Base-by-base conservation (phyloP, 2,329 filamentous ascomycete species). In the Penicillium occitanis region DNA sequence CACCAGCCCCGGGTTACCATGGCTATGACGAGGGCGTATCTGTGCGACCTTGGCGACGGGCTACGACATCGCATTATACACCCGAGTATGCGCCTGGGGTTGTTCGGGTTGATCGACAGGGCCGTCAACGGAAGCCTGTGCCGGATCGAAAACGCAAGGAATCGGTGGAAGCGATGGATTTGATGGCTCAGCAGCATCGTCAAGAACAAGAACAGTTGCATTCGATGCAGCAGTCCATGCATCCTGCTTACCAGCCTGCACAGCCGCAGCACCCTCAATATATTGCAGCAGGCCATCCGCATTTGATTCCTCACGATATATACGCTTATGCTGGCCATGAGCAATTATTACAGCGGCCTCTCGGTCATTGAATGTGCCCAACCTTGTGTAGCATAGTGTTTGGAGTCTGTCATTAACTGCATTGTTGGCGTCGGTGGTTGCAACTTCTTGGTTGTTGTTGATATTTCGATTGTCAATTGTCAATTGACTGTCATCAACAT, bases 21-120 rank as follows among this genome's bases (percentile, higher is more conserved):
- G 35, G 40, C 4, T 63, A 44, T 44, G 65, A 66, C 22, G 44
- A 66, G 37, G 50, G 42, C 22, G 44, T 51, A 10, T n/a, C 60
- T 33, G 53, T 67, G 19, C 61, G 73, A 66, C 66, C 70, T 19
- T 78, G 74, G 74, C 72, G 73, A 57, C 74, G 73, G 4, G 69
- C 70, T 28, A 70, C 73, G 66, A 72, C 73, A 28, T 67, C 73
- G n/a, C 70, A 74, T 14, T 74, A 75, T 65, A 60, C 57, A 60
- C 67, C 69, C 22, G 68, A 70, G 44, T 59, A 65, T 25, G 60
- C 66, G 40, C 62, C 63, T 25, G 67, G 65, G 17, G 65, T 70
- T 61, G 57, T 68, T 28, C 68, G 69, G 50, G 63, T 68, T 28
- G 69, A 69, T 42, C 71, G 69, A 44, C 70, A 69, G 37, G 66